phyloP scores from a whole-genome alignment of 352 stramenopile species.

The Halophytophthora polymorphica region DNA sequence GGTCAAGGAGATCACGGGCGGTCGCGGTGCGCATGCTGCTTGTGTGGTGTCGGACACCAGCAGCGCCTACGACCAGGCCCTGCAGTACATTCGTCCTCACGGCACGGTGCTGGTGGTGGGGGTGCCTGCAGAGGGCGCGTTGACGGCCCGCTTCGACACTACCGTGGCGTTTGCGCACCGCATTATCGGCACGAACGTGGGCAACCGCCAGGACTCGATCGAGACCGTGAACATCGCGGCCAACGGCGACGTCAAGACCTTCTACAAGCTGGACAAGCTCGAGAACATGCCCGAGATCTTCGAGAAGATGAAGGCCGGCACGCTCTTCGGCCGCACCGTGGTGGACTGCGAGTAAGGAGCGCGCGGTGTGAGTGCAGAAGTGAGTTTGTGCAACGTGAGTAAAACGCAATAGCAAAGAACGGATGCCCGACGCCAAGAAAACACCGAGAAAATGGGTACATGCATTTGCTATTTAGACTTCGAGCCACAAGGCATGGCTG shows the following conservation, averaged over 20 bases:
- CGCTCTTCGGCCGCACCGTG: slow-evolving; percentile 38
- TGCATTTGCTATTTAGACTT: too few relatives aligned
- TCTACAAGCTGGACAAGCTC: slow-evolving; percentile 35
- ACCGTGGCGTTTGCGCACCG: slow-evolving; percentile 36
- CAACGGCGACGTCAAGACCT: slow-evolving; percentile 39
- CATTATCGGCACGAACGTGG: slow-evolving; percentile 49
- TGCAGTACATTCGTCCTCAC: slow-evolving; percentile 58
- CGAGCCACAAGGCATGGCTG: too few relatives aligned
- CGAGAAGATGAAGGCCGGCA: slow-evolving; percentile 37
- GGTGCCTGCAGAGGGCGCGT: slow-evolving; percentile 37
- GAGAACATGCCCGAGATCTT: slow-evolving; percentile 39
- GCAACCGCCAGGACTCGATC: slow-evolving; percentile 51
- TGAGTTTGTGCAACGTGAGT: not conserved
- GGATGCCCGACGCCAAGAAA: too few relatives aligned
- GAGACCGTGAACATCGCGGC: slow-evolving; percentile 51
- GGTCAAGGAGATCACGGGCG: slow-evolving; percentile 37
- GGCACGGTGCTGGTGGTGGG: slow-evolving; percentile 71
- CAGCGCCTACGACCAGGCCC: slow-evolving; percentile 39
- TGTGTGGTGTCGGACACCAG: slow-evolving; percentile 73
- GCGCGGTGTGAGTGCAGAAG: not conserved
- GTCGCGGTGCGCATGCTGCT: slow-evolving; percentile 48
- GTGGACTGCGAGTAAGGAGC: slow-evolving; percentile 42
- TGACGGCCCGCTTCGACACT: slow-evolving; percentile 28
- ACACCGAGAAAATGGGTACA: too few relatives aligned
- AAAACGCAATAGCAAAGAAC: slow-evolving; percentile 2